Evolutionary conservation across 192 early-diverging fungal species (phyloP).

Genomic region (Diversispora eburnea): DNA sequence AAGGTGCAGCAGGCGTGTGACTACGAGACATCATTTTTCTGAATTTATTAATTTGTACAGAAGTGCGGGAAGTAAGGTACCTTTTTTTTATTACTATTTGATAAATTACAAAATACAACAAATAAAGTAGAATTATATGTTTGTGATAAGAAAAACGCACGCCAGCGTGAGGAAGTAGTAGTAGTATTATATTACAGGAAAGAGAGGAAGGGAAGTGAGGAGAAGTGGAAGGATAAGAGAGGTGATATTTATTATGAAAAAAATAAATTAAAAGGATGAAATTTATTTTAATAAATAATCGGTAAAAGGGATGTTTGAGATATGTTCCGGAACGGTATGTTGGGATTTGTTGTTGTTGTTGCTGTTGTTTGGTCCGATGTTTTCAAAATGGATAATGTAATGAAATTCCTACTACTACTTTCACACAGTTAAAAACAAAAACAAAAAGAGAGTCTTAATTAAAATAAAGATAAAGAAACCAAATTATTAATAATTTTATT

Average conservation of each 20-base stretch:
- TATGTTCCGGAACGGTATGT: too few relatives aligned
- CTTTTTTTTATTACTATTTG: not conserved
- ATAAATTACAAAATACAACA: not conserved
- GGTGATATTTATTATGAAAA: not conserved
- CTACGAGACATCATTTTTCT: too few relatives aligned
- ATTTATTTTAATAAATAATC: too few relatives aligned
- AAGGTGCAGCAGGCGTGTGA: too few relatives aligned
- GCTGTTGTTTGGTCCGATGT: too few relatives aligned
- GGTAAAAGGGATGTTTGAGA: too few relatives aligned
- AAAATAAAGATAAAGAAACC: conserved; percentile 9
- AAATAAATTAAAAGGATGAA: too few relatives aligned
- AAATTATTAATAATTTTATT: too few relatives aligned
- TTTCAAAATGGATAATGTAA: too few relatives aligned
- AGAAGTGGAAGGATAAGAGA: not conserved
- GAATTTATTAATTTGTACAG: not conserved
- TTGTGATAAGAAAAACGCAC: not conserved
- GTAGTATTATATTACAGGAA: not conserved
- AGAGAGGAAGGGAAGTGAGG: not conserved
- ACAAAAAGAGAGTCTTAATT: not conserved
- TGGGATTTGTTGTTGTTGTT: too few relatives aligned
- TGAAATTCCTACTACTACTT: too few relatives aligned
- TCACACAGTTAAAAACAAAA: too few relatives aligned
- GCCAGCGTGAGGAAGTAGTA: conserved; percentile 23
- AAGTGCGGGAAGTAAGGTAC: not conserved
- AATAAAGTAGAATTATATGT: not conserved